phyloP scores from a whole-genome alignment of 169 alveolate species.

The Plasmodium relictum region DNA sequence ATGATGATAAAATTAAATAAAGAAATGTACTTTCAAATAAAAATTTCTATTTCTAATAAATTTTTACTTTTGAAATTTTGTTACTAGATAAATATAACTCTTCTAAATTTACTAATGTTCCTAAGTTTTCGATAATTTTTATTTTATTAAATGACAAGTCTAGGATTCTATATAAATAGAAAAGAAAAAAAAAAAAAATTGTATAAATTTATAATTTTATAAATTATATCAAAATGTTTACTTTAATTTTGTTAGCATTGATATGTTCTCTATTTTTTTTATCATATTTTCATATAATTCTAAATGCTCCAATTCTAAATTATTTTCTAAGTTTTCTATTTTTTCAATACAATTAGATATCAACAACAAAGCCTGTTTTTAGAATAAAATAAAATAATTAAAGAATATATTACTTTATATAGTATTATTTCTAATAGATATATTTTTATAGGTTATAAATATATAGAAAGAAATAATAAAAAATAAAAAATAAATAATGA shows the following conservation, averaged over 20 bases:
- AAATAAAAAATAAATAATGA: too few species aligned
- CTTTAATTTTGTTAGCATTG: slow-evolving; percentile 83
- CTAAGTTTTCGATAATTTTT: slow-evolving; percentile 82
- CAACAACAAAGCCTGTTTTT: slow-evolving; percentile 82
- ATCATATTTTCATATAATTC: slow-evolving; percentile 90
- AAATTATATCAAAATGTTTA: slow-evolving; percentile 47
- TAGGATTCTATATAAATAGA: slow-evolving; percentile 70
- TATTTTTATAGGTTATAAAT: too few species aligned
- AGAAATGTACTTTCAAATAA: background rate
- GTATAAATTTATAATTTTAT: background rate
- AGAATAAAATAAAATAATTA: too few species aligned
- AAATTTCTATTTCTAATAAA: background rate
- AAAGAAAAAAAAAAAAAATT: background rate
- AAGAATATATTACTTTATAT: too few species aligned
- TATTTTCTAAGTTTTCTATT: slow-evolving; percentile 84
- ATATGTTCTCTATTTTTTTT: slow-evolving; percentile 84
- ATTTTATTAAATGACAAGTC: slow-evolving; percentile 88
- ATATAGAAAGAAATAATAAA: too few species aligned
- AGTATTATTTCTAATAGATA: too few species aligned
- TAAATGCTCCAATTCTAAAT: slow-evolving; percentile 80
- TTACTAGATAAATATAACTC: slow-evolving; percentile 90
- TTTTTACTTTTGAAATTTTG: slow-evolving; percentile 84
- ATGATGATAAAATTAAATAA: too few species aligned
- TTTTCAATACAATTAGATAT: slow-evolving; percentile 88
- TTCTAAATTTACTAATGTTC: slow-evolving; percentile 81